phyloP scores from a whole-genome alignment of 2,329 filamentous ascomycete genomes.

The Monilinia vaccinii-corymbosi region DNA sequence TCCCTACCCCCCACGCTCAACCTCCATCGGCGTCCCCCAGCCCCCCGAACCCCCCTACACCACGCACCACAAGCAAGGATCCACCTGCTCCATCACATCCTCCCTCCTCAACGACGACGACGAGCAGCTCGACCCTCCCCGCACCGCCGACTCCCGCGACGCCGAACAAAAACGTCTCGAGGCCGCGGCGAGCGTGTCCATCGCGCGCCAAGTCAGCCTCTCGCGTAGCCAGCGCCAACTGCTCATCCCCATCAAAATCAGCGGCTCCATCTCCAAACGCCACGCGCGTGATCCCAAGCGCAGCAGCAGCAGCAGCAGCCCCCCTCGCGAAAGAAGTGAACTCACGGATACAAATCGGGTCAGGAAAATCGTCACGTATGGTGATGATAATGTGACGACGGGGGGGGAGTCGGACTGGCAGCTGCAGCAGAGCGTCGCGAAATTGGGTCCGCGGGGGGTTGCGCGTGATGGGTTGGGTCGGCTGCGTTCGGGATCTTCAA shows the following conservation, averaged over 20 bases:
- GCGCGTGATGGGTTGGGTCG: not conserved
- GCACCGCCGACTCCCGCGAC: not conserved
- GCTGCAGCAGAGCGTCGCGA: not conserved
- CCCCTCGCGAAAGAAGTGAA: not conserved
- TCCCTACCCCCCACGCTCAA: not conserved
- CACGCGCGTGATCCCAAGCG: not conserved
- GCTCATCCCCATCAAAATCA: slow-evolving; percentile 39
- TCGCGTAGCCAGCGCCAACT: slow-evolving; percentile 52
- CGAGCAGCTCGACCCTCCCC: not conserved
- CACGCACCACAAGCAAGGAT: slow-evolving; percentile 3
- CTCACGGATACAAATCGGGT: not conserved
- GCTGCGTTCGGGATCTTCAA: not conserved
- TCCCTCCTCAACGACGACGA: not conserved
- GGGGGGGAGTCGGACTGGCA: not conserved
- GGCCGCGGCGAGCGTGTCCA: slow-evolving; percentile 54
- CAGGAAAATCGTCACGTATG: not conserved
- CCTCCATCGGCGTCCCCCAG: not conserved
- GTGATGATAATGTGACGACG: too few relatives aligned
- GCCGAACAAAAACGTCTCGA: slow-evolving; percentile 35
- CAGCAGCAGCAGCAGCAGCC: too few relatives aligned
- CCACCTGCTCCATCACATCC: not conserved
- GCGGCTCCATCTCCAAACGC: not conserved
- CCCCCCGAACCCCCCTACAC: not conserved
- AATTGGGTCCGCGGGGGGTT: not conserved
- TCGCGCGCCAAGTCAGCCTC: slow-evolving; percentile 59